phyloP scores from a whole-genome alignment of 352 stramenopile genomes.

The Globisporangium acanthophoron region DNA sequence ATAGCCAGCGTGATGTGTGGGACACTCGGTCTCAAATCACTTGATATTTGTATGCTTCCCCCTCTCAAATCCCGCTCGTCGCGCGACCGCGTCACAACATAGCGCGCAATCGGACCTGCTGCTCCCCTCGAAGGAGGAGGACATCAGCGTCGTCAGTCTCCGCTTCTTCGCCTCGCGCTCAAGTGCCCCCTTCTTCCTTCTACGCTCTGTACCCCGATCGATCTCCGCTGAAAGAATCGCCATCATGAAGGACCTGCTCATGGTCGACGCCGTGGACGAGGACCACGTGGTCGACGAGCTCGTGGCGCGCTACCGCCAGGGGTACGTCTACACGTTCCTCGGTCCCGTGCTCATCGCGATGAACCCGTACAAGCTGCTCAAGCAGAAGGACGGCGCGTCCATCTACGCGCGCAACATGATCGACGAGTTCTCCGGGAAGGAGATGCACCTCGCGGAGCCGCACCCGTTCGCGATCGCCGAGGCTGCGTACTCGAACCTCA shows the following conservation, averaged over 20 bases:
- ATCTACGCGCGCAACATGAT: constrained; percentile 81
- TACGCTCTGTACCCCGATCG: too few species aligned
- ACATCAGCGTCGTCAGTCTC: not conserved
- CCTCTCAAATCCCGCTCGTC: too few species aligned
- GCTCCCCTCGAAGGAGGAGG: too few species aligned
- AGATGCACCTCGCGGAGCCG: constrained; percentile 75
- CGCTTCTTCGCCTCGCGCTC: not conserved
- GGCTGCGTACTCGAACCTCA: constrained; percentile 86
- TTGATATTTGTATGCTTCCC: not conserved
- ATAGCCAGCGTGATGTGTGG: too few species aligned
- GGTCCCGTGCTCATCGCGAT: constrained; percentile 86
- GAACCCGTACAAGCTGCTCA: constrained; percentile 88
- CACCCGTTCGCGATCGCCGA: constrained; percentile 86
- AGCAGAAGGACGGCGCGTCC: constrained; percentile 51
- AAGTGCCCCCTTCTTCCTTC: too few species aligned
- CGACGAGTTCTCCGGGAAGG: constrained; percentile 70
- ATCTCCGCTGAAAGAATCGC: too few species aligned
- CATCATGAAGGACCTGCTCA: constrained; percentile 66
- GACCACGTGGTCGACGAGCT: constrained; percentile 73
- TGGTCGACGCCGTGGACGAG: constrained; percentile 75
- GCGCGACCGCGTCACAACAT: not conserved
- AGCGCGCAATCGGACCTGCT: not conserved
- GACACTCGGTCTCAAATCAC: not conserved
- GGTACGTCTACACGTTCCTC: constrained; percentile 91
- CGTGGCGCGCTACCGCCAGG: constrained; percentile 66